Evolutionary conservation across 768 basidiomycete species (phyloP), one percentile per base, ranked within the genome.

Genomic region (Mrakia hoshinonis): DNA sequence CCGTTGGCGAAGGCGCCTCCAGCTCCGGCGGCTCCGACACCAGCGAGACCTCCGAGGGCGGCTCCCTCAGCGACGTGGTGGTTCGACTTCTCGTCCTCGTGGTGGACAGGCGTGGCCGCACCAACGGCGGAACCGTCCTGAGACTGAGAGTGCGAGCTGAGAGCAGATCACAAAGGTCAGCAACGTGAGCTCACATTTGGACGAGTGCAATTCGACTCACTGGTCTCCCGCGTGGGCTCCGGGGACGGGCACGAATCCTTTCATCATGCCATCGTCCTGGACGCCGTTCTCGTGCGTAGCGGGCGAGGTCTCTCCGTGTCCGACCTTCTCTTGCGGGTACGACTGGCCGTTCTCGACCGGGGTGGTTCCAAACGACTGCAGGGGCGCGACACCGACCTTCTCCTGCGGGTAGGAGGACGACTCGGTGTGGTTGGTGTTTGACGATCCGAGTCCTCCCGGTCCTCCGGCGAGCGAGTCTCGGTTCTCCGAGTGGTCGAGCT

Each of bases 191-290:
- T 26, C 29, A 10, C 20, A 12, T 20, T 13, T 22, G 3, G n/a
- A 43, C 10, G 13, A 10, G 46, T 15, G 39, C 3, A 18, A 3
- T 1, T 24, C 39, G 18, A 31, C 29, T 43, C 62, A 29, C 46
- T 13, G 24, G n/a, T 64, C 46, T 7, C 6, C 24, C 10, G 29
- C 22, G 38, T 34, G 15, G 26, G 43, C 24, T 22, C 22, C 47
- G 9, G 63, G 47, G n/a, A 49, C 63, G 26, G 63, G 46, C 13
- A 65, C 47, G 29, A 65, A 65, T 20, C 46, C 46, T 31, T 51
- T 66, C 64, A 51, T 66, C 48, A 51, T 66, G 1, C 48, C 64
- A 12, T 51, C 48, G 47, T 51, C 48, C 7, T 48, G 22, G n/a
- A 66, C 29, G 22, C 64, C 43, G 9, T n/a, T 34, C 11, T 61